Evolutionary conservation across 2,329 filamentous ascomycete genomes (phyloP).

Genomic region (Phialophora tarda): DNA sequence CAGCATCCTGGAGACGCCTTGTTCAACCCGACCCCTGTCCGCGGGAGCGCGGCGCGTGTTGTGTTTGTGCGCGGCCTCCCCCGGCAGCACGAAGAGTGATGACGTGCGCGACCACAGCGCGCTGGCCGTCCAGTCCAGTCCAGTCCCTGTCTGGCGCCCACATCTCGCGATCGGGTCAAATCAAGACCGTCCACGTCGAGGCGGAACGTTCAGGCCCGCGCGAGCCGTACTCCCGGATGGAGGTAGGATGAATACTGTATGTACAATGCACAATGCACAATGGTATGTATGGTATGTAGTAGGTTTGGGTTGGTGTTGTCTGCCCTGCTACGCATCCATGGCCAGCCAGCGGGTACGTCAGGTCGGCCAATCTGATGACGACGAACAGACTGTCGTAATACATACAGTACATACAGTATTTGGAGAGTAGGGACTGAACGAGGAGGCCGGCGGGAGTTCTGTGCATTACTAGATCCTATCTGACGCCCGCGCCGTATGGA

Average conservation of each 20-base stretch:
- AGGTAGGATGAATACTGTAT: not conserved
- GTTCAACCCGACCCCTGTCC: slow-evolving; percentile 64
- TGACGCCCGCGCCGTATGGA: not conserved
- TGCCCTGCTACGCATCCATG: too few species aligned
- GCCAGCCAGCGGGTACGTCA: too few species aligned
- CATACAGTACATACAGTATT: not conserved
- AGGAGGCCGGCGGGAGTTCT: not conserved
- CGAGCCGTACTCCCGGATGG: slow-evolving; percentile 32
- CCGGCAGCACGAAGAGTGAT: slow-evolving; percentile 60
- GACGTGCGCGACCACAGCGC: slow-evolving; percentile 44
- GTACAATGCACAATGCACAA: too few species aligned
- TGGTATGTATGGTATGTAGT: too few species aligned
- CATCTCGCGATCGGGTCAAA: slow-evolving; percentile 32
- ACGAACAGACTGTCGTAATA: too few species aligned
- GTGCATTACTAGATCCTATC: not conserved
- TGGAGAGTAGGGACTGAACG: not conserved
- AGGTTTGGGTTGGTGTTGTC: too few species aligned
- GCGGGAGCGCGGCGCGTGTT: slow-evolving; percentile 64
- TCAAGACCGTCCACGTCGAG: slow-evolving; percentile 29
- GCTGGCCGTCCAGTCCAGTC: slow-evolving; percentile 38
- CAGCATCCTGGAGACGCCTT: slow-evolving; percentile 63
- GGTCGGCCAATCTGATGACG: too few species aligned
- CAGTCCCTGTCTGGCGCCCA: slow-evolving; percentile 38
- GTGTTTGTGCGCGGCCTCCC: slow-evolving; percentile 70
- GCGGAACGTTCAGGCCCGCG: slow-evolving; percentile 22